Evolutionary conservation across 1,139 yeast species (phyloP).

Genomic region (Blastobotrys illinoisensis): DNA sequence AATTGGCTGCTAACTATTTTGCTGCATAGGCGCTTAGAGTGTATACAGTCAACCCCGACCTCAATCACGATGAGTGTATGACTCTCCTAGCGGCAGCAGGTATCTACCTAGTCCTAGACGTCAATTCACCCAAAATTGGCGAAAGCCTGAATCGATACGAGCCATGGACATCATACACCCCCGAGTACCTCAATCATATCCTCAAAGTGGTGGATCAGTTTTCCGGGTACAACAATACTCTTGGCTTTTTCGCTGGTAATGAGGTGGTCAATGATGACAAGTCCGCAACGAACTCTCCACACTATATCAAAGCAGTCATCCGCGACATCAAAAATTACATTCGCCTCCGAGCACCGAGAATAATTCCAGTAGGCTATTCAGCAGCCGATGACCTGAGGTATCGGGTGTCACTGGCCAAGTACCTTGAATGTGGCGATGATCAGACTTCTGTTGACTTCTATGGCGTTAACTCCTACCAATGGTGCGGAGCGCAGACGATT

Average conservation of each 20-base stretch:
- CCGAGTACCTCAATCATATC: conserved; percentile 64
- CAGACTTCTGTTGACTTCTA: conserved; percentile 75
- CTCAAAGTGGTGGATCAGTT: conserved; percentile 80
- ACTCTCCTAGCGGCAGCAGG: conserved; percentile 86
- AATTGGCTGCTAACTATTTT: not conserved
- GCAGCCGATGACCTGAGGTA: conserved; percentile 88
- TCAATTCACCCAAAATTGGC: conserved; percentile 73
- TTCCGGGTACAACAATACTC: conserved; percentile 75
- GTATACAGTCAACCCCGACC: conserved; percentile 76
- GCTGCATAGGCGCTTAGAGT: conserved; percentile 77
- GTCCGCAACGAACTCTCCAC: conserved; percentile 46
- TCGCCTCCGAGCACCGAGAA: conserved; percentile 50
- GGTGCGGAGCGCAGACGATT: conserved; percentile 78
- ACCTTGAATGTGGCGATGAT: conserved; percentile 69
- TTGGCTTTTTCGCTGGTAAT: conserved; percentile 93
- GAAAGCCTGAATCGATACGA: conserved; percentile 82
- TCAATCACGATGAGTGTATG: conserved; percentile 90
- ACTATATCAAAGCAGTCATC: conserved; percentile 72
- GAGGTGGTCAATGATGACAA: conserved; percentile 77
- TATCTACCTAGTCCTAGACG: conserved; percentile 83
- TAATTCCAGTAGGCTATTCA: conserved; percentile 92
- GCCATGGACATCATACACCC: conserved; percentile 79
- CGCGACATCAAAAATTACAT: conserved; percentile 81
- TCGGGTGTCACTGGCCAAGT: conserved; percentile 70
- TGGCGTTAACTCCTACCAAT: conserved; percentile 92